Percentiles rank a stretch among this genome's conserved stretches.
Conservation (phyloP, 345 rosid genomes). For the Eucalyptus virginea region DNA sequence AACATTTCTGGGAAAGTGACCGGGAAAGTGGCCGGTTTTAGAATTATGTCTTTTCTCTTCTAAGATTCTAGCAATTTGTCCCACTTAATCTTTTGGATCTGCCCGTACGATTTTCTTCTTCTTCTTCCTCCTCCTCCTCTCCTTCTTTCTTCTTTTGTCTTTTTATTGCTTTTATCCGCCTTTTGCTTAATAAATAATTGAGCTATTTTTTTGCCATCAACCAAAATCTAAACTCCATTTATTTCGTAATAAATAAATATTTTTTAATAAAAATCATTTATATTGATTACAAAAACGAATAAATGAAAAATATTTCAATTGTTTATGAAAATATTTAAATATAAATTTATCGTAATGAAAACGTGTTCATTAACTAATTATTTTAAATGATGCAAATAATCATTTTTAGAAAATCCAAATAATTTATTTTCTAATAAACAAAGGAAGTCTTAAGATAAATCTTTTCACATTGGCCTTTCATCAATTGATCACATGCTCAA, state of each 20-base stretch:
- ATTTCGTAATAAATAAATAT: accelerated
- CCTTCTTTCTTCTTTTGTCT: too few species aligned
- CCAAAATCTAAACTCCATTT: accelerated
- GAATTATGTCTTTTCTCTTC: neutral
- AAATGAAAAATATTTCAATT: too few species aligned
- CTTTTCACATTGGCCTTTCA: neutral
- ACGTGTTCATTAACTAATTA: accelerated
- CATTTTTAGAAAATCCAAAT: too few species aligned
- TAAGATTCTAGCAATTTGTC: neutral
- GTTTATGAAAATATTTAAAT: accelerated
- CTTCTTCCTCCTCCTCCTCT: too few species aligned
- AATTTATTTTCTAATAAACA: too few species aligned
- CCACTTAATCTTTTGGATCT: accelerated
- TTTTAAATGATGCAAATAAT: too few species aligned
- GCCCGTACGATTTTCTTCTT: neutral
- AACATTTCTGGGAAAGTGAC: neutral
- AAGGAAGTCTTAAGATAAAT: too few species aligned
- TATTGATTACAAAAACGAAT: accelerated
- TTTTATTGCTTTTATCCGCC: neutral
- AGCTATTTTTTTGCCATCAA: neutral
- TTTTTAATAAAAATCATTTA: too few species aligned
- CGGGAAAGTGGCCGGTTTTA: neutral
- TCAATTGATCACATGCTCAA: neutral
- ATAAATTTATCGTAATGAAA: accelerated
- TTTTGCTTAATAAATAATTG: neutral